Evolutionary conservation across 2,329 filamentous ascomycete species (phyloP).

Genomic region (Phaeosphaeria sp.): DNA sequence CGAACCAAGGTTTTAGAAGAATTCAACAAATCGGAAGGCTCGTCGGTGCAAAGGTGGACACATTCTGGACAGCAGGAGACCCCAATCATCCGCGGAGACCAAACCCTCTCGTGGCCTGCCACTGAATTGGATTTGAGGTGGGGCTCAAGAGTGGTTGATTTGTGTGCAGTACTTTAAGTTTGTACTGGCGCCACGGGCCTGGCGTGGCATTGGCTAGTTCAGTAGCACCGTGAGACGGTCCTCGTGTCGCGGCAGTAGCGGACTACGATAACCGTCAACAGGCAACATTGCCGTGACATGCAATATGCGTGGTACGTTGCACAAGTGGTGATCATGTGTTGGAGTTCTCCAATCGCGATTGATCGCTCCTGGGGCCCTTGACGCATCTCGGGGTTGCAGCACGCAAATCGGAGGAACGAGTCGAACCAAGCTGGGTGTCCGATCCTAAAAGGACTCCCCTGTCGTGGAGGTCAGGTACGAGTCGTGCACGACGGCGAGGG

Average conservation of each 20-base stretch:
- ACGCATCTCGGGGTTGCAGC: neutral
- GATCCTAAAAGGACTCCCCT: neutral
- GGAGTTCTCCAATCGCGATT: neutral
- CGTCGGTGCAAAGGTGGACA: neutral
- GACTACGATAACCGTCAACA: neutral
- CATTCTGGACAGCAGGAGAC: neutral
- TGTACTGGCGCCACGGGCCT: conserved; percentile 3
- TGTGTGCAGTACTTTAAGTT: conserved; percentile 2
- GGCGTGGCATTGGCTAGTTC: conserved; percentile 4
- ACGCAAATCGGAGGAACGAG: neutral
- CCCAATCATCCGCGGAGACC: neutral
- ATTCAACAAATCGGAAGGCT: neutral
- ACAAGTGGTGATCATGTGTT: neutral
- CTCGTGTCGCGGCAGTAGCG: conserved; percentile 7
- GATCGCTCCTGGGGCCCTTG: neutral
- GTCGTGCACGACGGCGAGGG: neutral
- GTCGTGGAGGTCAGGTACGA: neutral
- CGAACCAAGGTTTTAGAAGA: conserved; percentile 1
- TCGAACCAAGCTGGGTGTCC: too few species aligned
- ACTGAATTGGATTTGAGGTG: neutral
- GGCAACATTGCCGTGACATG: neutral
- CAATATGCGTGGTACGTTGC: neutral
- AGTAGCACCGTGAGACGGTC: conserved; percentile 2
- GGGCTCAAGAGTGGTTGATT: neutral
- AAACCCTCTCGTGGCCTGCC: neutral